These are phyloP conservation scores for Elaeis guineensis DNA, from an alignment of 176 grass and related monocot species.

Conservation along the genomic window DNA sequence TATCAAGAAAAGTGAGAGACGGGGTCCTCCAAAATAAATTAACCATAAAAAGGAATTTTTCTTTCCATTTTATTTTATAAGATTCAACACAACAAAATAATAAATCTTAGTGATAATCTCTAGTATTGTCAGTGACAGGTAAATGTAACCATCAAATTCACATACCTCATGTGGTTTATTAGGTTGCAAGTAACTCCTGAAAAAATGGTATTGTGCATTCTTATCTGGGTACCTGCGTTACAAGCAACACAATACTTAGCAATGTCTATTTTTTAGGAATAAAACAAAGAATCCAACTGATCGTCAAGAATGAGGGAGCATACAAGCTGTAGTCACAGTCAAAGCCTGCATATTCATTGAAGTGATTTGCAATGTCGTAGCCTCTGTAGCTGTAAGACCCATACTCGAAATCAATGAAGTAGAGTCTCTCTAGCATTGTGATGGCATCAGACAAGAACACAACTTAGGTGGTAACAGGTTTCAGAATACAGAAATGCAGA, in stretches of 20 bases:
- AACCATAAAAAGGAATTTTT: too few relatives aligned
- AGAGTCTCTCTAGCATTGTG: slow-evolving; percentile 58
- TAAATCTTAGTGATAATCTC: too few relatives aligned
- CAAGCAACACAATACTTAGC: slow-evolving; percentile 14
- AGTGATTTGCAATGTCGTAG: slow-evolving; percentile 93
- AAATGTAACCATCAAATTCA: slow-evolving; percentile 18
- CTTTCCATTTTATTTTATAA: too few relatives aligned
- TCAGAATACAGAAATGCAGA: neutral
- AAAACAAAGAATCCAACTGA: too few relatives aligned
- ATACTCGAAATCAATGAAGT: slow-evolving; percentile 99
- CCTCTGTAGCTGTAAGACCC: slow-evolving; percentile 95
- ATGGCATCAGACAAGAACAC: slow-evolving; percentile 4
- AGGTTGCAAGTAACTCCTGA: slow-evolving; percentile 76
- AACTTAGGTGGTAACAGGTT: slow-evolving; percentile 9
- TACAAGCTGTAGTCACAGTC: slow-evolving; percentile 89
- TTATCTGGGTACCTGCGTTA: slow-evolving; percentile 82
- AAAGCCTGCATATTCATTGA: slow-evolving; percentile 94
- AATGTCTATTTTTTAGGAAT: neutral
- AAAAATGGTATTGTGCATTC: slow-evolving; percentile 83
- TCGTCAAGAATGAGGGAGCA: slow-evolving; percentile 14
- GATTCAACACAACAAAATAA: too few relatives aligned
- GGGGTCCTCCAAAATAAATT: neutral
- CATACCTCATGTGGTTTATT: slow-evolving; percentile 62
- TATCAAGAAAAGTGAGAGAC: neutral
- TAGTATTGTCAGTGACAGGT: neutral